A percentile compares a stretch with the other conserved stretches of the same genome.
Evolutionary conservation across 2,329 filamentous ascomycete genomes (phyloP).

Genomic region (Alternaria incomplexa): DNA sequence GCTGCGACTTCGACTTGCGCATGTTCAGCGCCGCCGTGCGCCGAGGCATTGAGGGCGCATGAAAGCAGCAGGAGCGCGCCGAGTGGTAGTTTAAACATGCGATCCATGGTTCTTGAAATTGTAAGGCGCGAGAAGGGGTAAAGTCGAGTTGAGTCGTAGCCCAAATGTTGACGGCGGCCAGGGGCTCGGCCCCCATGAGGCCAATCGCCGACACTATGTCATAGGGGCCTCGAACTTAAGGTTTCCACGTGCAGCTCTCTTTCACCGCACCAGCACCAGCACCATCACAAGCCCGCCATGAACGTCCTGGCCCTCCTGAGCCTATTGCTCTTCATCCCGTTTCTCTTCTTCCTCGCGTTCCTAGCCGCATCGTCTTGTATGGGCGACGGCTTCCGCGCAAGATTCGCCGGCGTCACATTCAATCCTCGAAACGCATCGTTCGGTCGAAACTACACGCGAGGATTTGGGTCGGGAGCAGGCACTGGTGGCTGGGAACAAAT

Average conservation of each 20-base stretch:
- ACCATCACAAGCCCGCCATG: conserved; percentile 29
- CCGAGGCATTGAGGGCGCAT: conserved; percentile 34
- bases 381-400: conserved; percentile 58
- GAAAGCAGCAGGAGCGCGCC: conserved; percentile 35
- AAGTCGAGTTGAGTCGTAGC: neutral
- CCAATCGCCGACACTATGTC: conserved; percentile 22
- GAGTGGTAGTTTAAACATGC: conserved; percentile 28
- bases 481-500: conserved; percentile 66
- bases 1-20: conserved; percentile 51
- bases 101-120: conserved; percentile 27
- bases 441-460: conserved; percentile 62
- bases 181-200: conserved; percentile 17
- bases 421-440: conserved; percentile 56
- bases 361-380: conserved; percentile 63
- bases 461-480: conserved; percentile 60
- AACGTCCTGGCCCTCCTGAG: conserved; percentile 41
- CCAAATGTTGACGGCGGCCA: conserved; percentile 15
- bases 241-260: conserved; percentile 22
- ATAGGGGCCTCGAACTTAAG: conserved; percentile 23
- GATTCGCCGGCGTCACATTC: conserved; percentile 49
- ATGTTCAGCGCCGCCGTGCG: conserved; percentile 46
- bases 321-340: conserved; percentile 43
- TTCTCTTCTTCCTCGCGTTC: conserved; percentile 53
- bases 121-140: neutral
- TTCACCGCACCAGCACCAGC: neutral